Percentiles rank a stretch among this genome's conserved stretches.
Conservation (phyloP, 768 basidiomycete genomes). For the Rhodotorula sphaerocarpa region DNA sequence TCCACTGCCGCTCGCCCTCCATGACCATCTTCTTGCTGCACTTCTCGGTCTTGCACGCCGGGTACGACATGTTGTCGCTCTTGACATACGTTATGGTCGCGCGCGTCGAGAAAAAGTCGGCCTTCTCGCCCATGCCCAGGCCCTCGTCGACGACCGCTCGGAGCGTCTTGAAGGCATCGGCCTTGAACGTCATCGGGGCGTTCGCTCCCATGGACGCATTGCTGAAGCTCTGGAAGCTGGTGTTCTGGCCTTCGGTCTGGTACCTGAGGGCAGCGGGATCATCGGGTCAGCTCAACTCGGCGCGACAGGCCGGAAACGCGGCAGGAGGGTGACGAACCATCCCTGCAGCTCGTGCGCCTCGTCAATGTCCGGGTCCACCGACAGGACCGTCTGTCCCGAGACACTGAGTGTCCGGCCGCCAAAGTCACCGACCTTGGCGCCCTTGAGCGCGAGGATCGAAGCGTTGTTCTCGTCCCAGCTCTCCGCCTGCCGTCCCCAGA, state of each 20-base stretch:
- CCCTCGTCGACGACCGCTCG: slow-evolving; percentile 67
- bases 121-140: slow-evolving; percentile 55
- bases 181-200: slow-evolving; percentile 51
- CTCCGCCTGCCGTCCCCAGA: slow-evolving; percentile 96
- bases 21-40: slow-evolving; percentile 88
- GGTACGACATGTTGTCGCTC: slow-evolving; percentile 64
- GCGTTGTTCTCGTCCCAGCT: slow-evolving; percentile 43
- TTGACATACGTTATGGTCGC: slow-evolving; percentile 86
- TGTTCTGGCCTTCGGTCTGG: slow-evolving; percentile 58
- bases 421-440: slow-evolving; percentile 86
- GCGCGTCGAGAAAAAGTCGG: slow-evolving; percentile 68
- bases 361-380: slow-evolving; percentile 82
- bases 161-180: slow-evolving; percentile 63
- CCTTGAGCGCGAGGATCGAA: slow-evolving; percentile 81
- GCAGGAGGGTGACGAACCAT: slow-evolving; percentile 51
- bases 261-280: slow-evolving; percentile 47
- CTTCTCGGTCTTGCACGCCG: slow-evolving; percentile 68
- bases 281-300: not conserved
- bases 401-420: slow-evolving; percentile 79
- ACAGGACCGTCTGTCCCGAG: slow-evolving; percentile 69
- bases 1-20: slow-evolving; percentile 57
- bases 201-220: slow-evolving; percentile 47
- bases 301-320: not conserved
- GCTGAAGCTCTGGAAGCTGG: slow-evolving; percentile 66
- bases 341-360: slow-evolving; percentile 78